A percentile compares a stretch with the other conserved stretches of the same genome.
Conservation (phyloP, 208 protist species). For the Angomonas ambiguus region DNA sequence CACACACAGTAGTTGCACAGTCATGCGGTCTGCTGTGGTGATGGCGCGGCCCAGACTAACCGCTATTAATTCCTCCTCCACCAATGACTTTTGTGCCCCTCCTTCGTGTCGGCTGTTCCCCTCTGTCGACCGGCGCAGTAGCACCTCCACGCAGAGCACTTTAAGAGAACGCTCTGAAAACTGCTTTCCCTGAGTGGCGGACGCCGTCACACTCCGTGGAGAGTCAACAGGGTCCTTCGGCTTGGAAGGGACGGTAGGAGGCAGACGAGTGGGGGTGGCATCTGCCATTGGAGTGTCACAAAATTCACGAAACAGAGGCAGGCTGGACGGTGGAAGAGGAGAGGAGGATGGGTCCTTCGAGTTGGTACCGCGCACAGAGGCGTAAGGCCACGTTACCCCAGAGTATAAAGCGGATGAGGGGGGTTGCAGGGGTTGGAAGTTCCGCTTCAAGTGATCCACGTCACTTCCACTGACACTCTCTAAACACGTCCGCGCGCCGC, state of each 20-base stretch:
- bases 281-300: not conserved
- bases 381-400: not conserved
- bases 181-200: not conserved
- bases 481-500: too few relatives aligned
- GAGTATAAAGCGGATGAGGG: not conserved
- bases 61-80: constrained; percentile 31
- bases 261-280: too few relatives aligned
- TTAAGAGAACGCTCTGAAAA: not conserved
- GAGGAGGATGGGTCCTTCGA: too few relatives aligned
- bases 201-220: not conserved
- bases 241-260: too few relatives aligned
- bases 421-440: not conserved
- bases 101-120: too few relatives aligned
- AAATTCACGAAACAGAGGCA: not conserved
- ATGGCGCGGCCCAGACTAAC: constrained; percentile 47
- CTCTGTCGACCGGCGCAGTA: not conserved
- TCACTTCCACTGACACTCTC: too few relatives aligned
- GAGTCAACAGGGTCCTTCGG: not conserved
- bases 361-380: not conserved
- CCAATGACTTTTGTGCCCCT: not conserved
- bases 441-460: not conserved
- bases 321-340: too few relatives aligned
- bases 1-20: constrained; percentile 48
- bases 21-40: constrained; percentile 19
- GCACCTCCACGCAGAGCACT: constrained; percentile 8